A percentile compares a stretch with the other conserved stretches of the same genome.
Conservation (phyloP, 257 asterid genomes). For the Nicotiana paniculata region DNA sequence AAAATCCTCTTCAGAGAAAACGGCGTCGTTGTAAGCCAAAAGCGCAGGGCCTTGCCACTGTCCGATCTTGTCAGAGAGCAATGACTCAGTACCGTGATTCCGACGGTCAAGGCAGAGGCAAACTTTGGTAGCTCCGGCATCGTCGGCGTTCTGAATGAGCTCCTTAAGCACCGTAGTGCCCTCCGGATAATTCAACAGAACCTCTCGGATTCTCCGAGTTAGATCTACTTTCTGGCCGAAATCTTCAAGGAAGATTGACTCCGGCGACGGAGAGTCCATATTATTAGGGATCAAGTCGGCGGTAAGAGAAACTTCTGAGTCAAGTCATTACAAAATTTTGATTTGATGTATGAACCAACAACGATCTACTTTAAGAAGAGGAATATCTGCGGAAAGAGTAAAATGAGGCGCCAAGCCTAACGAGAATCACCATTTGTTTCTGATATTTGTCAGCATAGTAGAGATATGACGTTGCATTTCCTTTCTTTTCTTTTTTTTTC, state of each 20-base stretch:
- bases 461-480: no score
- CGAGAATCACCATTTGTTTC: no score
- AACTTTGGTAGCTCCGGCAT: conserved; percentile 92
- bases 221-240: conserved; percentile 98
- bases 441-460: no score
- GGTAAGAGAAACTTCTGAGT: background rate
- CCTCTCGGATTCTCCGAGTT: conserved; percentile 94
- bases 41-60: conserved; percentile 96
- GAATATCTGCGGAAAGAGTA: background rate
- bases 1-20: conserved; percentile 88
- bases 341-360: background rate
- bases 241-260: conserved; percentile 63
- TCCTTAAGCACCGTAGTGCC: conserved; percentile 96
- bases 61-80: conserved; percentile 58
- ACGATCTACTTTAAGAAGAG: background rate
- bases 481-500: no score
- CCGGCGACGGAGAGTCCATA: conserved; percentile 29
- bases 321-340: background rate
- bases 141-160: conserved; percentile 95
- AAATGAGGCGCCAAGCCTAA: no score
- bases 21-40: conserved; percentile 79
- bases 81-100: conserved; percentile 49
- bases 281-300: conserved; percentile 2
- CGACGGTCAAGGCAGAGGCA: conserved; percentile 88
- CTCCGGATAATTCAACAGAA: conserved; percentile 81